A percentile compares a stretch with the other conserved stretches of the same genome.
Conservation (phyloP, 305 asterid genomes). For the Fraxinus baroniana region DNA sequence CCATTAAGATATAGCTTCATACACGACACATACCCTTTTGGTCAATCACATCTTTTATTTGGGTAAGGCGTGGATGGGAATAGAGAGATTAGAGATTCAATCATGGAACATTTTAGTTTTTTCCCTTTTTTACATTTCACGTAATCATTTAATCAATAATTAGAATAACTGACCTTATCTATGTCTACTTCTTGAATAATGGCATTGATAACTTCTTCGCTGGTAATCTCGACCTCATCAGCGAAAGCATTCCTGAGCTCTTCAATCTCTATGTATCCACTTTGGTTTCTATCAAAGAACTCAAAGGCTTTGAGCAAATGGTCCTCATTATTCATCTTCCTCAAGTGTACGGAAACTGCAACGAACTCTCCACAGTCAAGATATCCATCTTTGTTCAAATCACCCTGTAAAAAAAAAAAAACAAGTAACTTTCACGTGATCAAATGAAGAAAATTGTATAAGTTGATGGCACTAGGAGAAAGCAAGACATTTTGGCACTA, state of each 20-base stretch:
- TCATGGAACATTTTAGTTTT: neutral
- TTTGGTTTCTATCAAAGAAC: constrained; percentile 47
- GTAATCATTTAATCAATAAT: neutral
- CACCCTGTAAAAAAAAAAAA: constrained; percentile 41
- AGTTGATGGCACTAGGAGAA: neutral
- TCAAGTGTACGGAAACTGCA: constrained; percentile 53
- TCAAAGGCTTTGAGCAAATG: constrained; percentile 48
- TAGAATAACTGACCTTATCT: constrained; percentile 54
- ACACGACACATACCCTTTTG: neutral
- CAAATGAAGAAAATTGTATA: neutral
- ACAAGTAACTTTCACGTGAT: neutral
- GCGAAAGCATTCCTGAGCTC: constrained; percentile 52
- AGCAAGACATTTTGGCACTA: neutral
- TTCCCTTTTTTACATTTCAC: neutral
- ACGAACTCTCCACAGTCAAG: constrained; percentile 53
- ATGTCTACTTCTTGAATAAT: constrained; percentile 80
- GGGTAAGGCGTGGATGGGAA: neutral
- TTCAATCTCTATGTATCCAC: constrained; percentile 54
- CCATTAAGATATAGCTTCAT: neutral
- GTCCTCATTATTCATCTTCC: constrained; percentile 50
- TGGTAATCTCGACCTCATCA: constrained; percentile 52
- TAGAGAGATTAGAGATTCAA: neutral
- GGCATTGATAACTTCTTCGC: constrained; percentile 63
- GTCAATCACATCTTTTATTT: neutral
- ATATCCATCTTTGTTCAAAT: constrained; percentile 52